phyloP scores from a whole-genome alignment of 805 yeast genomes.

The Kazachstania taianensis region DNA sequence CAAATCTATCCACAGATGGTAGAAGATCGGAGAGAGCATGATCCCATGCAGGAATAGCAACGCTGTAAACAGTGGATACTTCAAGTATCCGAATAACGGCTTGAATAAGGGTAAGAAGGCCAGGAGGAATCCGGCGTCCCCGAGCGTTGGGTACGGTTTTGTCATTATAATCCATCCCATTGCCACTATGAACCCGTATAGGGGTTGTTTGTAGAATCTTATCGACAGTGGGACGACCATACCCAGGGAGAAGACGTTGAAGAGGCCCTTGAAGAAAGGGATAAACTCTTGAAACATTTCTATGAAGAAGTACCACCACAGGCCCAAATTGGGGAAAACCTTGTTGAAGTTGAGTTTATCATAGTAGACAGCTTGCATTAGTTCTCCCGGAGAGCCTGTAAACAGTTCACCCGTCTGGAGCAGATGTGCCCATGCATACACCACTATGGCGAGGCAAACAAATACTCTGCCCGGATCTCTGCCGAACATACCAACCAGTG shows the following conservation, averaged over 20 bases:
- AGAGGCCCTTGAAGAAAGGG: constrained; percentile 72
- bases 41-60: constrained; percentile 48
- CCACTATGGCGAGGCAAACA: neutral
- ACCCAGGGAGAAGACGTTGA: constrained; percentile 61
- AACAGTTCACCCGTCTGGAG: constrained; percentile 19
- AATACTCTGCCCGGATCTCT: neutral
- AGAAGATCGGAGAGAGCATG: constrained; percentile 76
- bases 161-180: constrained; percentile 52
- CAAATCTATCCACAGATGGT: constrained; percentile 85
- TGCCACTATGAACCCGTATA: constrained; percentile 42
- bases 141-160: constrained; percentile 77
- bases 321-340: constrained; percentile 80
- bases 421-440: constrained; percentile 2
- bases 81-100: constrained; percentile 37
- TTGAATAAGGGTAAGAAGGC: constrained; percentile 39
- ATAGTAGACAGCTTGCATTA: constrained; percentile 48
- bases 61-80: constrained; percentile 39
- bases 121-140: constrained; percentile 56
- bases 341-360: constrained; percentile 51
- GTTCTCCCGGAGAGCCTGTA: constrained; percentile 10
- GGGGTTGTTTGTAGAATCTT: constrained; percentile 49
- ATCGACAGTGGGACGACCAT: constrained; percentile 68
- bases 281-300: constrained; percentile 89
- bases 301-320: constrained; percentile 98
- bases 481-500: constrained; percentile 23